Base-by-base conservation (phyloP, 2,329 filamentous ascomycete species). In the Penicillium olsonii region DNA sequence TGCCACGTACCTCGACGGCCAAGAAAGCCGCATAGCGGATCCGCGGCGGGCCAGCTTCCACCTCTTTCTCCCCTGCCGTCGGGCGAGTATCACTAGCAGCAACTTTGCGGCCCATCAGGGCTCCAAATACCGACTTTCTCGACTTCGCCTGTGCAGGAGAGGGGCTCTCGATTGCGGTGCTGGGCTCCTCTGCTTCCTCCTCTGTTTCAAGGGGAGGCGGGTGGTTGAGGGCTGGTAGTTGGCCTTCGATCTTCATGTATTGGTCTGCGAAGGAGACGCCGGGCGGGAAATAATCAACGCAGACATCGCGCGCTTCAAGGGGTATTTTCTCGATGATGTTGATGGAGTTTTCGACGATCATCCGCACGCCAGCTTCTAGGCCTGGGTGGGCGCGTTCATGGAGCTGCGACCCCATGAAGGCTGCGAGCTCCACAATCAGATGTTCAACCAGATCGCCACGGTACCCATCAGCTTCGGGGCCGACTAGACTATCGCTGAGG, bases 321-420 rank as follows among this genome's bases (percentile, higher is more conserved):
- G 94, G 92, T 38, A 97, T 75, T 67, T 96, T 95, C 50, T 87
- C 83, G 0, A 89, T 84, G 56, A 99, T 91, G 53, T 86, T 87
- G 24, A 97, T 82, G 0, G 92, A 90, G 42, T 97, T 80, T 71
- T 96, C 92, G 46, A 96, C 82, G 68, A 99, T 97, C 85, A 94
- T 95, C 46, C 87, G 85, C 2, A 92, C 88, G 55, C 90, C 91
- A 43, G 90, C 91, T 57, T 92, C 87, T n/a, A 97, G 81, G 8
- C 91, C 92, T 1, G 85, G 74, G 0, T 90, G 89, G 1, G 89
- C 82, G 2, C 91, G 90, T 10, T 89, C 87, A 48, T 84, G 80
- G 41, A 97, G 78, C 63, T 89, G 85, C 63, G 87, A 84, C 53
- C 86, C 84, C 27, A 99, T 74, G 24, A 81, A 84, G 4, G 81